Percentiles rank a stretch among this genome's conserved stretches.
phyloP scores from a whole-genome alignment of 2,329 filamentous ascomycete genomes.

The Scedosporium aurantiacum region DNA sequence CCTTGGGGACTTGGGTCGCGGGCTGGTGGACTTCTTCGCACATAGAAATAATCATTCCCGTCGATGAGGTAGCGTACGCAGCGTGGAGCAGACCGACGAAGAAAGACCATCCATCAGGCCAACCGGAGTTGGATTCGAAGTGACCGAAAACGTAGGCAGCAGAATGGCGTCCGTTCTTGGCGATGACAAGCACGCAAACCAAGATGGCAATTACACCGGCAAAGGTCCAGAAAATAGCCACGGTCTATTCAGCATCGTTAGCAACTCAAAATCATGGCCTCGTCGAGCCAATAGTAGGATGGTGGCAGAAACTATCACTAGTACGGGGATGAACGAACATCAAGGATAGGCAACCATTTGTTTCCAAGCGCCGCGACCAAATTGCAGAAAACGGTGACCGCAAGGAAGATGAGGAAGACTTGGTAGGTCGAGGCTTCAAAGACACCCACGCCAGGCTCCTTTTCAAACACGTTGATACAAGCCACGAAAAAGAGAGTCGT shows the following conservation, averaged over 20 bases:
- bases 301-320: not conserved
- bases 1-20: slow-evolving; percentile 57
- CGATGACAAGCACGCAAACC: slow-evolving; percentile 51
- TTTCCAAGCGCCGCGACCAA: slow-evolving; percentile 57
- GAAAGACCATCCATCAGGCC: slow-evolving; percentile 62
- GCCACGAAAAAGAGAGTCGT: slow-evolving; percentile 54
- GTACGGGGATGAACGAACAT: slow-evolving; percentile 33
- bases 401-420: slow-evolving; percentile 61
- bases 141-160: slow-evolving; percentile 55
- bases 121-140: slow-evolving; percentile 59
- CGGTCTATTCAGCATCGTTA: slow-evolving; percentile 37
- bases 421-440: slow-evolving; percentile 48
- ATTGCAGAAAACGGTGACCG: slow-evolving; percentile 53
- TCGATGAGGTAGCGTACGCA: slow-evolving; percentile 64
- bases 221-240: slow-evolving; percentile 67
- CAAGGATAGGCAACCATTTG: slow-evolving; percentile 53
- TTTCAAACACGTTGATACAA: slow-evolving; percentile 45
- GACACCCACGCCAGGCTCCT: slow-evolving; percentile 29
- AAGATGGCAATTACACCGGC: slow-evolving; percentile 56
- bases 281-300: slow-evolving; percentile 8
- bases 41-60: slow-evolving; percentile 74
- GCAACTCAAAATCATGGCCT: not conserved
- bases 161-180: slow-evolving; percentile 54
- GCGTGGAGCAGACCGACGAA: slow-evolving; percentile 62
- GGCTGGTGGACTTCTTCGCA: slow-evolving; percentile 61